These are phyloP conservation scores for Wickerhamiella azymoides DNA, from an alignment of 805 yeast genomes.

Conservation along the genomic window DNA sequence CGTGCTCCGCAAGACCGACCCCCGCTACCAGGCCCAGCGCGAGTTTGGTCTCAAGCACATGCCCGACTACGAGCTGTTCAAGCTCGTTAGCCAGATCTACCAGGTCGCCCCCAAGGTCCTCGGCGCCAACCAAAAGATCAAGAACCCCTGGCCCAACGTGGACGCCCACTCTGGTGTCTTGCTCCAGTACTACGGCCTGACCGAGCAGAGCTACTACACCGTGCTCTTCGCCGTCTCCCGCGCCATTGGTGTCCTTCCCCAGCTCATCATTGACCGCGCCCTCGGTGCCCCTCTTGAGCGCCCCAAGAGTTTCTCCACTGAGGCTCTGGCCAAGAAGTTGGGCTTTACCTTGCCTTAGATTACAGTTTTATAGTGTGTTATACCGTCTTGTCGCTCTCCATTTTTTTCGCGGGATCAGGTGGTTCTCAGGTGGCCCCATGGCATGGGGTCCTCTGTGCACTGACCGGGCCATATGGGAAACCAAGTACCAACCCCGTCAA, in stretches of 20 bases:
- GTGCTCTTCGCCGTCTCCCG: conserved; percentile 78
- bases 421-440: no score
- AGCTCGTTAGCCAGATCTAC: conserved; percentile 61
- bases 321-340: conserved; percentile 60
- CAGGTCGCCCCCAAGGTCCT: conserved; percentile 74
- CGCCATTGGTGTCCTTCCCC: conserved; percentile 77
- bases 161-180: conserved; percentile 80
- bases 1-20: conserved; percentile 77
- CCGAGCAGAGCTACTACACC: conserved; percentile 72
- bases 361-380: neutral
- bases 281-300: conserved; percentile 73
- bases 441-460: no score
- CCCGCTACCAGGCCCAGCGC: conserved; percentile 76
- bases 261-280: conserved; percentile 73
- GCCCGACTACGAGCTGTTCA: conserved; percentile 70
- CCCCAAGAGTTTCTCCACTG: conserved; percentile 88
- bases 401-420: no score
- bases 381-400: no score
- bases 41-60: conserved; percentile 60
- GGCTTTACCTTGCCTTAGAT: conserved; percentile 18
- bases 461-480: no score
- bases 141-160: conserved; percentile 89
- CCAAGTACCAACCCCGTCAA: no score
- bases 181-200: conserved; percentile 73
- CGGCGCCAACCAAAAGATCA: conserved; percentile 76